Base-by-base conservation (phyloP, 1,284 basidiomycete genomes). In the Cystodermella granulosa region DNA sequence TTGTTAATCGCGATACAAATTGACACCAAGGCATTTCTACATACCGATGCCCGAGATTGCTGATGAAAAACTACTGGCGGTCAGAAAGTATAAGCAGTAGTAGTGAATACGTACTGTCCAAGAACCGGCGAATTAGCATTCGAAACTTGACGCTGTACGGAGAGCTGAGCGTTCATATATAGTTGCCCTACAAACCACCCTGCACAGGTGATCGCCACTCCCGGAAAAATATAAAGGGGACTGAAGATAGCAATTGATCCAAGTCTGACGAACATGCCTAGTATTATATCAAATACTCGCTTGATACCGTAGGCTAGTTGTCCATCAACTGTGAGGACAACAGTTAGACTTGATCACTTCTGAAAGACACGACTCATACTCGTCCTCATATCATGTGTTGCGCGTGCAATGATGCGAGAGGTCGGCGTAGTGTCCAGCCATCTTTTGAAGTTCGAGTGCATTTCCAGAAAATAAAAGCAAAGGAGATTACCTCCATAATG, bases 111-210 rank as follows among this genome's bases (percentile, higher is more conserved):
- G 24, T 24, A 39, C 23, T 39, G 36, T 38, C 40, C 81, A 81
- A 81, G 58, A 85, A 80, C n/a, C 81, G 74, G 56, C 87, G 89
- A 39, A 87, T 80, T 3, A 80, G 77, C 17, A 88, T 65, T 60
- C 89, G 86, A 16, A 81, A 79, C 52, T 78, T 77, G 54, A 87
- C 84, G 52, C 79, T 80, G 40, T 79, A 58, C 42, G 62, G 62
- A 6, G 57, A 60, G 24, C 55, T 34, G 47, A 46, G 54, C 13
- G 34, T 31, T 31, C 26, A 31, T 31, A 31, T 8, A 31, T n/a
- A 31, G 42, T 8, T 11, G 38, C 58, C 60, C 6, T 55, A 67
- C 15, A 74, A 60, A 43, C 71, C 70, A 13, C 75, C 57, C n/a
- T n/a, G n/a, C n/a, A n/a, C n/a, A n/a, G n/a, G n/a, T n/a, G n/a